Percentiles rank a stretch among this genome's conserved stretches.
Evolutionary conservation across 73 alveolate species (phyloP).

Genomic region (Tetrahymena elliotti): DNA sequence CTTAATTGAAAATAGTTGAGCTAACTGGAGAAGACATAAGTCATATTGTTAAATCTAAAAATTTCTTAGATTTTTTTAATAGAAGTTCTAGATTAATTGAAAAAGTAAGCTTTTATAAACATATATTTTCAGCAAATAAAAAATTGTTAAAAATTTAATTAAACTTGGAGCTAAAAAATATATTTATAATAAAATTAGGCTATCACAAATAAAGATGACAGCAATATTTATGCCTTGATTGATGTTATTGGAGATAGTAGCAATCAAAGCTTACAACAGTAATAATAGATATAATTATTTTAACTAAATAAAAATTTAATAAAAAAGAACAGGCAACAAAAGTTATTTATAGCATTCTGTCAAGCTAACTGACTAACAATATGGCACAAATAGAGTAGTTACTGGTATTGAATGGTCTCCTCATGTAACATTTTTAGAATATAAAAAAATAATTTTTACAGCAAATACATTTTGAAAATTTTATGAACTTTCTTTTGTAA

Average conservation of each 20-base stretch:
- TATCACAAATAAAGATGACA: not conserved
- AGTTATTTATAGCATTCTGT: not conserved
- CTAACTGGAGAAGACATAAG: not conserved
- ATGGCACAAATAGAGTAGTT: constrained; percentile 56
- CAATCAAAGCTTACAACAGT: not conserved
- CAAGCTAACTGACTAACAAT: not conserved
- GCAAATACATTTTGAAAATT: too few relatives aligned
- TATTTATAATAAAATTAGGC: not conserved
- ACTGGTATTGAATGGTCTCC: constrained; percentile 81
- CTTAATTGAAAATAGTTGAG: not conserved
- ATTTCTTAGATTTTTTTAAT: not conserved
- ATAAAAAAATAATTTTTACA: too few relatives aligned
- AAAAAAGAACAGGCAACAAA: not conserved
- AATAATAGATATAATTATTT: not conserved
- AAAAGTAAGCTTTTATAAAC: not conserved
- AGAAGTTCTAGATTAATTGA: not conserved
- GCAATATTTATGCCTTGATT: not conserved
- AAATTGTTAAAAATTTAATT: too few relatives aligned
- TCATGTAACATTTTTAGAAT: constrained; percentile 38
- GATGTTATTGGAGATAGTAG: not conserved
- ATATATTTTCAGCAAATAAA: not conserved
- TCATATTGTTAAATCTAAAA: not conserved
- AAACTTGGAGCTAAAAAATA: not conserved
- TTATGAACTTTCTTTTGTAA: too few relatives aligned
- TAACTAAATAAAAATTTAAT: not conserved